Conservation (phyloP, 805 yeast species). For the Yamadazyma olivae region DNA sequence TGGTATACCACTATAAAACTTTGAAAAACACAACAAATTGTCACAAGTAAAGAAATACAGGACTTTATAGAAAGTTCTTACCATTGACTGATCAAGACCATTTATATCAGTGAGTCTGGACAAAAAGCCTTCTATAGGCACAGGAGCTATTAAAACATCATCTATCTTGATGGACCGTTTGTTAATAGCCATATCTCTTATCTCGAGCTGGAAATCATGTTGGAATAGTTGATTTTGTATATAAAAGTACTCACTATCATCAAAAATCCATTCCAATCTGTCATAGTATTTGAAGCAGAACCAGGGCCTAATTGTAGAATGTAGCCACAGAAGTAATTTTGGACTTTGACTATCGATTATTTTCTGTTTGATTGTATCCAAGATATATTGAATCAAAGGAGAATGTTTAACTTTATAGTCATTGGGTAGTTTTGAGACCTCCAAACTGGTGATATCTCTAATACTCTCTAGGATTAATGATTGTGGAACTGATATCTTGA, state of each 20-base stretch:
- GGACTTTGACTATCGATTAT: slow-evolving; percentile 14
- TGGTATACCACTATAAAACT: slow-evolving; percentile 57
- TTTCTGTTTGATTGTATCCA: slow-evolving; percentile 31
- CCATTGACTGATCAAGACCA: slow-evolving; percentile 38
- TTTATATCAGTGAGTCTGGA: slow-evolving; percentile 49
- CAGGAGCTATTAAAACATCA: slow-evolving; percentile 36
- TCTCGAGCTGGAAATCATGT: slow-evolving; percentile 52
- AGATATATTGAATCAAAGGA: slow-evolving; percentile 35
- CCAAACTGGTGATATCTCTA: slow-evolving; percentile 1
- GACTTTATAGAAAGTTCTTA: slow-evolving; percentile 46
- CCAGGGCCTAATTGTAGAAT: slow-evolving; percentile 38
- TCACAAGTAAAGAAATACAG: slow-evolving; percentile 65
- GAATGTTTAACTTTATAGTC: slow-evolving; percentile 25
- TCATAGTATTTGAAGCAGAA: slow-evolving; percentile 66
- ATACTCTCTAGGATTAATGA: slow-evolving; percentile 20
- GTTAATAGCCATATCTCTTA: slow-evolving; percentile 46
- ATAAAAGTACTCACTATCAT: slow-evolving; percentile 25
- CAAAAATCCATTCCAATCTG: slow-evolving; percentile 53
- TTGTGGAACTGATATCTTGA: slow-evolving; percentile 49
- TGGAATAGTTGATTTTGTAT: slow-evolving; percentile 29
- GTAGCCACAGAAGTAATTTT: slow-evolving; percentile 13
- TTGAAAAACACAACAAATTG: slow-evolving; percentile 56
- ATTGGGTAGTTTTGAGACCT: slow-evolving; percentile 5
- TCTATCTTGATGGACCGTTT: slow-evolving; percentile 22
- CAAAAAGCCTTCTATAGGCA: slow-evolving; percentile 80